Percentiles rank a stretch among this genome's conserved stretches.
These are phyloP conservation scores for Citrus australasica DNA, from an alignment of 345 rosid species.

Conservation along the genomic window DNA sequence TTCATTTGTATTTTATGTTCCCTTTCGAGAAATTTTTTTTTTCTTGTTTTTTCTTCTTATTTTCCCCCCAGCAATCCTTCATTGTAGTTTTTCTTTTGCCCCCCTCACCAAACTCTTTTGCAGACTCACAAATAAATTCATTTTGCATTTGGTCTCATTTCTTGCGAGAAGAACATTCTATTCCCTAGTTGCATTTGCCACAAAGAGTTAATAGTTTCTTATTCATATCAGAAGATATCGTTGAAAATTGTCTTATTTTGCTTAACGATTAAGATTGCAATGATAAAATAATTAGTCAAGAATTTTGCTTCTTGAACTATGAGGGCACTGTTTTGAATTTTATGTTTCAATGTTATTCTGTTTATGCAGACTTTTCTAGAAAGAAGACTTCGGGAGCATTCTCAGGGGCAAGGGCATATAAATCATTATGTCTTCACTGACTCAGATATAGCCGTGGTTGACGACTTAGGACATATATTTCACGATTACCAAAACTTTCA, in stretches of 20 bases:
- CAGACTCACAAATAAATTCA: background rate
- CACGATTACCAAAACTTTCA: constrained; percentile 54
- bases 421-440: constrained; percentile 82
- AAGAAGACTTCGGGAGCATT: constrained; percentile 46
- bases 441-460: constrained; percentile 82
- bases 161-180: background rate
- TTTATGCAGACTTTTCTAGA: constrained; percentile 62
- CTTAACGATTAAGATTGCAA: background rate
- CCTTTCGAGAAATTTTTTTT: background rate
- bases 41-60: background rate
- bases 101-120: background rate
- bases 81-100: background rate
- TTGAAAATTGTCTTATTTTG: background rate
- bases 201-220: background rate
- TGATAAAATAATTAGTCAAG: background rate
- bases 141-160: background rate
- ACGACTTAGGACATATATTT: constrained; percentile 63
- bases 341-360: constrained; percentile 10
- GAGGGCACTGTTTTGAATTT: background rate
- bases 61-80: background rate
- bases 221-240: background rate
- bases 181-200: background rate
- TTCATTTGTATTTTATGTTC: background rate
- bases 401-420: constrained; percentile 27
- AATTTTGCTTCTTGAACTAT: background rate